Evolutionary conservation across 495 filamentous ascomycete genomes (phyloP).

Genomic region (Neurospora hispaniola): DNA sequence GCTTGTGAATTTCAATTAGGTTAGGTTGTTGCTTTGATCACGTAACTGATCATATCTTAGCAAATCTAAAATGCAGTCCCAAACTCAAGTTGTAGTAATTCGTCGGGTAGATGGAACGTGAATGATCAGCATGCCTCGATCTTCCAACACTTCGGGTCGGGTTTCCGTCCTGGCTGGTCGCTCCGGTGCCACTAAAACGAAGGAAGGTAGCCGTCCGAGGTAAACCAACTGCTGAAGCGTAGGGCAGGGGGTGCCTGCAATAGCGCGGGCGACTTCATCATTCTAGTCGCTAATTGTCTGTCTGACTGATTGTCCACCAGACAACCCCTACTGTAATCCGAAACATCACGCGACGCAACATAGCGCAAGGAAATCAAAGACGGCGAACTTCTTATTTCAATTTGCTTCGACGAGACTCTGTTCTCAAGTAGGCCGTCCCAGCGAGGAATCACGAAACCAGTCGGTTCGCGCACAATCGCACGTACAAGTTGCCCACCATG

Average conservation of each 20-base stretch:
- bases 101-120: background rate
- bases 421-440: background rate
- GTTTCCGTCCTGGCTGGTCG: background rate
- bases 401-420: background rate
- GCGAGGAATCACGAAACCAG: background rate
- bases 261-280: background rate
- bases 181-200: background rate
- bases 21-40: background rate
- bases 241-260: background rate
- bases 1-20: no score
- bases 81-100: background rate
- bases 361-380: background rate
- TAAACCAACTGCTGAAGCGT: background rate
- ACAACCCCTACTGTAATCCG: background rate
- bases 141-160: background rate
- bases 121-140: background rate
- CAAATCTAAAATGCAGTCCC: background rate
- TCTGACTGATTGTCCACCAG: background rate
- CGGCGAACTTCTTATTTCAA: background rate
- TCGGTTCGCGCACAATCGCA: background rate
- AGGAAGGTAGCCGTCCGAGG: background rate
- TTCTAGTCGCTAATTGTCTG: background rate
- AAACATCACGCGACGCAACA: background rate
- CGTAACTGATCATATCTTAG: background rate
- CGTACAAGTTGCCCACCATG: conserved; percentile 19